phyloP scores from a whole-genome alignment of 768 basidiomycete genomes.

The Tulasnella sp. region DNA sequence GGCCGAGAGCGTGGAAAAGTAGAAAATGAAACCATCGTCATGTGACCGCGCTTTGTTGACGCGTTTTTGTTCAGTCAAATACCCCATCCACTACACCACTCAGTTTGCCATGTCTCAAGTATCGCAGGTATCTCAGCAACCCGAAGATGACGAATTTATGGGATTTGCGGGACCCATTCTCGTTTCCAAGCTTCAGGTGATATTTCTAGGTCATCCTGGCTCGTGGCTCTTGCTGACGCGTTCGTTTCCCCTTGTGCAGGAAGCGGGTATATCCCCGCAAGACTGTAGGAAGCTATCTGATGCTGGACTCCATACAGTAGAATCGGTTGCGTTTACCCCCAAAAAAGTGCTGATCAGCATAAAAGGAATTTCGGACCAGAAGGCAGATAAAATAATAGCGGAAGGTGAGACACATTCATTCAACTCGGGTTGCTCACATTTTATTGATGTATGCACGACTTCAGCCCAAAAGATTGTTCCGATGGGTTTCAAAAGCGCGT shows the following conservation, averaged over 20 bases:
- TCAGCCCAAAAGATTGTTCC: conserved; percentile 96
- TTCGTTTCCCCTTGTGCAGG: conserved; percentile 31
- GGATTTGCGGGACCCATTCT: conserved; percentile 69
- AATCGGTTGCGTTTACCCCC: conserved; percentile 90
- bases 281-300: conserved; percentile 93
- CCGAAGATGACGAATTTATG: conserved; percentile 39
- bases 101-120: conserved; percentile 50
- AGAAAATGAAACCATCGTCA: no score
- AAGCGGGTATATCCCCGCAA: conserved; percentile 75
- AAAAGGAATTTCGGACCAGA: conserved; percentile 93
- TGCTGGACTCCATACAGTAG: conserved; percentile 85
- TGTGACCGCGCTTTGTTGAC: no score
- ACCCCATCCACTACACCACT: no score
- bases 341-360: conserved; percentile 84
- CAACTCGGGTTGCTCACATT: no score
- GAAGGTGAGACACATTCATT: conserved; percentile 57
- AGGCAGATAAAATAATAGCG: conserved; percentile 88
- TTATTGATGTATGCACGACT: no score
- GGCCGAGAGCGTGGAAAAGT: no score
- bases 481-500: conserved; percentile 94
- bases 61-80: no score
- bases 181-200: conserved; percentile 47
- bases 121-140: conserved; percentile 27
- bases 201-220: conserved; percentile 9
- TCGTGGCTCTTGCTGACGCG: not conserved